Percentiles rank a stretch among this genome's conserved stretches.
These are phyloP conservation scores for Botrytis cinerea DNA, from an alignment of 2,329 filamentous ascomycete species.

Conservation along the genomic window DNA sequence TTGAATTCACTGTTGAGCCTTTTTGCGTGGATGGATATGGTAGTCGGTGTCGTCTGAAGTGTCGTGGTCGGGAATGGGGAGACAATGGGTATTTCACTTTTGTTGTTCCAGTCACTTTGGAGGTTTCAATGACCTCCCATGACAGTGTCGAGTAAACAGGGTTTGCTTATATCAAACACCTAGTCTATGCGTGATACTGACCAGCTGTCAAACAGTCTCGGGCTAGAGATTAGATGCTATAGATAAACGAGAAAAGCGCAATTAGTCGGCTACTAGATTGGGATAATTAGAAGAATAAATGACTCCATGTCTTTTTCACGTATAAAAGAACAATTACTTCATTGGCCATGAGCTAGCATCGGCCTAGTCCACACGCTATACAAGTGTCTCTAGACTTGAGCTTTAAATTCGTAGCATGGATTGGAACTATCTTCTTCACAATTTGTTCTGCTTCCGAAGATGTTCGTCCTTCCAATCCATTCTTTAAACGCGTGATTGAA, in stretches of 20 bases:
- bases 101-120: neutral
- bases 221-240: neutral
- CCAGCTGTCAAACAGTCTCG: neutral
- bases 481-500: neutral
- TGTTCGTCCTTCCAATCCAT: fast-evolving
- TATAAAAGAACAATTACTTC: neutral
- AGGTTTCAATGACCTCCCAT: neutral
- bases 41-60: neutral
- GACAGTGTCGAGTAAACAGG: neutral
- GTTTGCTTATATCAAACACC: neutral
- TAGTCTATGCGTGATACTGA: neutral
- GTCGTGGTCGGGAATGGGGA: neutral
- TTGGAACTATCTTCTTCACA: neutral
- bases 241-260: neutral
- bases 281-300: neutral
- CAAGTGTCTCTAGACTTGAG: neutral
- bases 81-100: neutral
- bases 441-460: fast-evolving
- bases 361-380: neutral
- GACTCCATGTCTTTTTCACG: neutral
- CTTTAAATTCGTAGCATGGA: neutral
- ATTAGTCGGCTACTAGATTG: neutral
- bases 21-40: neutral
- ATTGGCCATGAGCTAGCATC: neutral
- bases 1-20: neutral